Base-by-base conservation (phyloP, 768 basidiomycete genomes). In the Rhizopogon vesiculosus region DNA sequence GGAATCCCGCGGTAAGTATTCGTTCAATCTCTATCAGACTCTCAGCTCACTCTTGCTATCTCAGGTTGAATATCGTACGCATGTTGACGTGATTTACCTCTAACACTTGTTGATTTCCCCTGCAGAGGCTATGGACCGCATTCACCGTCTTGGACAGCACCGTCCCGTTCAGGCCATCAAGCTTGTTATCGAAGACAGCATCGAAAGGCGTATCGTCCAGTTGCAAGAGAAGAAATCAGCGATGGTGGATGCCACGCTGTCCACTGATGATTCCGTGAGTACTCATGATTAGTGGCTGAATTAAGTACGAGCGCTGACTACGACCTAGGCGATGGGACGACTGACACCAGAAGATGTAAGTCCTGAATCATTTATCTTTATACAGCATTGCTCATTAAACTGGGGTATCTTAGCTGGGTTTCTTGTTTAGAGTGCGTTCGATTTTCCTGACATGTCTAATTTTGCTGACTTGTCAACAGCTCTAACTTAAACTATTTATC, bases 161-260 rank as follows among this genome's bases (percentile, higher is more conserved):
- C 82, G 96, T 22, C 95, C 96, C 7, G 91, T 99, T 45, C 83
- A 89, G 62, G 93, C 93, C 15, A 92, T 93, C 69, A 96, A 98
- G 64, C 78, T 98, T 8, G 89, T 98, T 16, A 81, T 98, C 42
- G 94, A 98, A 70, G 95, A 99, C 68, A 92, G 91, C 57, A 98
- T 99, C 59, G 97, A 99, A 69, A 88, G 87, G 63, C 86, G 93
- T 58, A 98, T 99, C 55, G 80, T 99, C 16, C 56, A 88, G 84
- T 75, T 96, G n/a, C 94, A 98, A 72, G 93, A 97, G 71, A 97
- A 98, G 77, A 99, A 99, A 69, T 83, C 87, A 40, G 93, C 93
- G 0, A 96, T 97, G 94, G 84, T 95, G 3, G 87, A 92, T 64
- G 91, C 91, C 15, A 92, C 93, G 0, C 70, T 93, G 18, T 91